Evolutionary conservation across 176 grass and related monocot species (phyloP), one percentile per base, ranked within the genome.

Genomic region (Echinochloa phyllopogon): DNA sequence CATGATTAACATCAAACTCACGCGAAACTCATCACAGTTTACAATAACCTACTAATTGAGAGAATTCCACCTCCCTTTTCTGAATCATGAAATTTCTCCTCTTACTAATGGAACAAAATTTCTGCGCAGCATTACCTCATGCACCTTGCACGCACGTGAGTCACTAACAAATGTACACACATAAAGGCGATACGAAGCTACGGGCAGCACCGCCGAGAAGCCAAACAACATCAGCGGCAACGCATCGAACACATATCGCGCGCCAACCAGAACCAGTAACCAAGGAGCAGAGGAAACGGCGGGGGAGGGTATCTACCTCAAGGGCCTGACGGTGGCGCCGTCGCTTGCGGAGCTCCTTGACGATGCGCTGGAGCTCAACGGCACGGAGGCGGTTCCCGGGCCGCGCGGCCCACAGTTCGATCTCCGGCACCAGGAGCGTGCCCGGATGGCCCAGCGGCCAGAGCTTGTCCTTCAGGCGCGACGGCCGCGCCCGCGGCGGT

Each of bases 241-340:
- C 33, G 69, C 76, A 76, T 89, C 70, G 43, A 85, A 62, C 1
- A 45, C 77, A 23, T 50, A 24, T 5, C 3, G 57, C 8, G 33
- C 66, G 16, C 15, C 63, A 77, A 36, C 15, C 8, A 47, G 40
- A 78, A 37, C 13, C 6, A 60, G 37, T 5, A 55, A 27, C 20
- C 20, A 15, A 78, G 8, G 40, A 37, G 18, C n/a, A 47, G 53
- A 59, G 48, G 12, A 59, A 58, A 57, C 11, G 4, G 71, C 2
- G 18, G 10, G 24, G 14, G 48, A 50, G 3, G 50, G n/a, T 66
- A 51, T 10, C 10, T 86, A 97, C 95, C 95, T 97, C 92, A 51
- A 97, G 92, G 20, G 92, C 95, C 76, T 97, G 95, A 69, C 80
- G 74, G 55, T 87, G 90, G 84, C 88, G 83, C 42, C 82, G 88